phyloP scores from a whole-genome alignment of 106 monocot species.

The Dendrobium chrysotoxum region DNA sequence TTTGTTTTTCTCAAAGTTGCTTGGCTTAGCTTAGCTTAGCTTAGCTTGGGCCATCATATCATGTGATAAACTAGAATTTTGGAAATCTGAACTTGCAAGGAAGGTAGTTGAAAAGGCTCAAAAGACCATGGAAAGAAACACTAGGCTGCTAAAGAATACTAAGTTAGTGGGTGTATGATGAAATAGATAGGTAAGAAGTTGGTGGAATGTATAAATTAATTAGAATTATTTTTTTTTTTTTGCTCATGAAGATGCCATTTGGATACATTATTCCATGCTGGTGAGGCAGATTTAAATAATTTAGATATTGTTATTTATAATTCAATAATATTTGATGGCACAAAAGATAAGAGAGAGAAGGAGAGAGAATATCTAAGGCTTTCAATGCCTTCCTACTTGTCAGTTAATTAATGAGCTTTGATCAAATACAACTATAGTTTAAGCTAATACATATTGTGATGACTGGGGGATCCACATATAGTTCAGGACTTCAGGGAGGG shows the following conservation, averaged over 20 bases:
- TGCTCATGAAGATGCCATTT: neutral
- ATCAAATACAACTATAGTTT: no score
- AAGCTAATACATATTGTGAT: no score
- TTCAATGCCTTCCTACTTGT: neutral
- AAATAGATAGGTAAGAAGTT: neutral
- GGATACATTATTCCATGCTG: neutral
- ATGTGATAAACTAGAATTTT: neutral
- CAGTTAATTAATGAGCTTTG: no score
- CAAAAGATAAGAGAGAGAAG: neutral
- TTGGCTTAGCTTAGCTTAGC: no score
- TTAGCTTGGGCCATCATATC: neutral
- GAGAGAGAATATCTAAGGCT: neutral
- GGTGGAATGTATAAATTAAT: neutral
- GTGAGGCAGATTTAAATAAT: neutral
- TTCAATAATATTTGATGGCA: neutral
- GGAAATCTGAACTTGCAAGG: neutral
- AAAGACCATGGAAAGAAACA: neutral
- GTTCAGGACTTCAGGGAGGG: no score
- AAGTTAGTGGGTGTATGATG: neutral
- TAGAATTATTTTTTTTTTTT: neutral
- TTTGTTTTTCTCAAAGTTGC: neutral
- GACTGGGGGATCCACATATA: no score
- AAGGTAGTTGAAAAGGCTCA: conserved; percentile 3
- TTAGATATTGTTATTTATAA: neutral
- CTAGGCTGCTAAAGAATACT: no score